Conservation (phyloP, 192 early-diverging fungal genomes). For the Coemansia biformis region DNA sequence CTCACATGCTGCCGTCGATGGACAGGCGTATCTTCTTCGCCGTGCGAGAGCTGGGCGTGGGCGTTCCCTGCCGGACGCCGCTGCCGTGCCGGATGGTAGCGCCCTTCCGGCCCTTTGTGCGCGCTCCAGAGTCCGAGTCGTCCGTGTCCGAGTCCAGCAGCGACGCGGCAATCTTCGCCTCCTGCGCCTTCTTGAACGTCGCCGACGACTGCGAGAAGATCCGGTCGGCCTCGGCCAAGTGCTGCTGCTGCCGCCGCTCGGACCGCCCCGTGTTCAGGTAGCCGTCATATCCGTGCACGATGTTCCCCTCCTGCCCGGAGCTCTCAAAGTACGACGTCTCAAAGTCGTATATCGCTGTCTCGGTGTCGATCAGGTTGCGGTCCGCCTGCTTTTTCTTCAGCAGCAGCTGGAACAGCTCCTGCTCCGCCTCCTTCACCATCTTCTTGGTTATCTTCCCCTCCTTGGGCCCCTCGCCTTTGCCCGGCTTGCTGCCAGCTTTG, state of each 20-base stretch:
- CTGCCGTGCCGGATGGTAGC: constrained; percentile 35
- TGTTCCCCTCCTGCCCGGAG: constrained; percentile 76
- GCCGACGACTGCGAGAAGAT: constrained; percentile 77
- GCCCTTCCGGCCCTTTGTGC: constrained; percentile 9
- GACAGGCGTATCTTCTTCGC: constrained; percentile 45
- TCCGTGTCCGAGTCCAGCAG: constrained; percentile 48
- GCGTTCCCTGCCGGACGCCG: constrained; percentile 14
- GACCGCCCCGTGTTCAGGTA: constrained; percentile 64
- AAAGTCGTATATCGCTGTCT: constrained; percentile 75
- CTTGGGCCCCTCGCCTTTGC: constrained; percentile 1
- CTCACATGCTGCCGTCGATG: constrained; percentile 10
- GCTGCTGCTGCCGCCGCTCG: constrained; percentile 54
- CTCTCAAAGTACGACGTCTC: constrained; percentile 89
- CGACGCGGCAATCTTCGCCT: constrained; percentile 40
- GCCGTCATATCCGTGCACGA: constrained; percentile 83
- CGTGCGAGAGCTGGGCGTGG: constrained; percentile 13
- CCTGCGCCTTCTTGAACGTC: constrained; percentile 51
- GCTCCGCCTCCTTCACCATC: constrained; percentile 67
- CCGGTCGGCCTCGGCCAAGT: constrained; percentile 73
- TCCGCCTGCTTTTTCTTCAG: constrained; percentile 77
- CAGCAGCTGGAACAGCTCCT: constrained; percentile 66
- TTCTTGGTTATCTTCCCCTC: constrained; percentile 50
- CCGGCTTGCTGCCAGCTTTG: too few species aligned
- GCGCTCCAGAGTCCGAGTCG: constrained; percentile 14
- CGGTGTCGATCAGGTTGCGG: constrained; percentile 63